These are phyloP conservation scores for Inga oerstediana DNA, from an alignment of 306 rosid species.

Conservation along the genomic window DNA sequence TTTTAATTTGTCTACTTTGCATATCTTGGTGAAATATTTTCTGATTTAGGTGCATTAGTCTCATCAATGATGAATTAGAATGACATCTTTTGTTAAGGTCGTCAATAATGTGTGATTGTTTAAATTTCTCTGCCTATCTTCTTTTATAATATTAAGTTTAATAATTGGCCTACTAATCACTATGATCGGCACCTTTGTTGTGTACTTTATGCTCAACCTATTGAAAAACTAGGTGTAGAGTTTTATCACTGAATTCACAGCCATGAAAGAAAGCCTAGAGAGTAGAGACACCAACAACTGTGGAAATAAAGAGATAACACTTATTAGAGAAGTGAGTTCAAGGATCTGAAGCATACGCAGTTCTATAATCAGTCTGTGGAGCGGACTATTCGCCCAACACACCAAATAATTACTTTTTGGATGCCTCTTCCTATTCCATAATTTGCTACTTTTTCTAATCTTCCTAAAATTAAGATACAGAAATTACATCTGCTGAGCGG, in stretches of 20 bases:
- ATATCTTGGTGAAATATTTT: not conserved
- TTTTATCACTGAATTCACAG: not conserved
- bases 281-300: not conserved
- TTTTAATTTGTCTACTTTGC: not conserved
- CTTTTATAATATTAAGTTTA: not conserved
- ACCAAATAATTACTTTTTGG: not conserved
- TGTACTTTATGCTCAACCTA: not conserved
- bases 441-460: not conserved
- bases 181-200: not conserved
- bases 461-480: not conserved
- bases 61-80: not conserved
- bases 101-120: not conserved
- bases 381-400: not conserved
- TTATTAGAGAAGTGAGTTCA: not conserved
- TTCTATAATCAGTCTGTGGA: not conserved
- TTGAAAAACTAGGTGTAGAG: not conserved
- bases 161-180: not conserved
- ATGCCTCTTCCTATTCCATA: not conserved
- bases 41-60: slow-evolving; percentile 8
- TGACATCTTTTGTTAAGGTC: not conserved
- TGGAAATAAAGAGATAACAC: not conserved
- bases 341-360: not conserved
- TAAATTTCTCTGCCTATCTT: not conserved
- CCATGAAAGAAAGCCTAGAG: not conserved
- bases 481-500: not conserved